Percentiles rank a stretch among this genome's conserved stretches.
These are phyloP conservation scores for Blastobotrys ciferrii DNA, from an alignment of 1,139 yeast species.

Conservation along the genomic window DNA sequence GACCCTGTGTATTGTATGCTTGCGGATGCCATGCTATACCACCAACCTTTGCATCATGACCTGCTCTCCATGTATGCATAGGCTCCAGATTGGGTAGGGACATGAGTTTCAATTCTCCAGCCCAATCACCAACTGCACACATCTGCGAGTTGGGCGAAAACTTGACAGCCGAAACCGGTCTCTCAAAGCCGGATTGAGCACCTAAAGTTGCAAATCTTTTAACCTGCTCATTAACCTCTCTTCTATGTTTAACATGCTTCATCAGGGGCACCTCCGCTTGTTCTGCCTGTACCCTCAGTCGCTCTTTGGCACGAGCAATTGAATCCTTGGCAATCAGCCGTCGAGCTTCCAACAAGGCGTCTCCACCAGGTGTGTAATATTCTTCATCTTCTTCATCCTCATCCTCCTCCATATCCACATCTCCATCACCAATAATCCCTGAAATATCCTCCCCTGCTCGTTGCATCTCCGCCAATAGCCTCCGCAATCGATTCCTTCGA, in stretches of 20 bases:
- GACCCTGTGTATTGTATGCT: slow-evolving; percentile 22
- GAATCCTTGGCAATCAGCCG: slow-evolving; percentile 52
- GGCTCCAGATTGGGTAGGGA: slow-evolving; percentile 41
- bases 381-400: slow-evolving; percentile 66
- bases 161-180: slow-evolving; percentile 66
- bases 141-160: slow-evolving; percentile 41
- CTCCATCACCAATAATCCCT: slow-evolving; percentile 30
- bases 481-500: slow-evolving; percentile 57
- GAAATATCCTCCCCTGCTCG: slow-evolving; percentile 25
- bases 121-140: slow-evolving; percentile 81
- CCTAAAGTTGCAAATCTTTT: slow-evolving; percentile 52
- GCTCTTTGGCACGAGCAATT: slow-evolving; percentile 43
- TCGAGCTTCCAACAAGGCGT: slow-evolving; percentile 56
- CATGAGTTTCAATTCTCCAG: slow-evolving; percentile 62
- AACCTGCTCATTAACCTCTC: slow-evolving; percentile 45
- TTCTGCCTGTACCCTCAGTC: slow-evolving; percentile 31
- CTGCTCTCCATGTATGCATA: slow-evolving; percentile 33
- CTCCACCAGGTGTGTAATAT: slow-evolving; percentile 77
- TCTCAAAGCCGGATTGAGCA: slow-evolving; percentile 63
- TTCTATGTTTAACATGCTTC: slow-evolving; percentile 45
- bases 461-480: slow-evolving; percentile 36
- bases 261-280: slow-evolving; percentile 27
- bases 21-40: slow-evolving; percentile 64
- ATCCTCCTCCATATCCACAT: slow-evolving; percentile 34
- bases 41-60: slow-evolving; percentile 63